Evolutionary conservation across 1,284 basidiomycete species (phyloP).

Genomic region (Amylostereum chailletii): DNA sequence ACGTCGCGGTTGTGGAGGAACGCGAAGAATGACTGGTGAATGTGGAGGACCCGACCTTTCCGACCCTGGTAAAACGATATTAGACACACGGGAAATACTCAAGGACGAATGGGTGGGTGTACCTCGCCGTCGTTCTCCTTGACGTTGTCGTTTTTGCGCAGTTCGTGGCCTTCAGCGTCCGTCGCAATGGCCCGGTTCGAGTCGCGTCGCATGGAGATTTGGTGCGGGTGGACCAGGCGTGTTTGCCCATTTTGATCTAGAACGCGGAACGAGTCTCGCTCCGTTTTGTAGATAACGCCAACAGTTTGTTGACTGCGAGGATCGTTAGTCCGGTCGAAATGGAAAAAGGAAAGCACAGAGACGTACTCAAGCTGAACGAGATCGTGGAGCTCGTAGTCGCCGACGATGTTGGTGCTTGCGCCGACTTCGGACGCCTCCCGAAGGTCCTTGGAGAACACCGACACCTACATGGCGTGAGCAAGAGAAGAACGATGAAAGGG

Average conservation of each 20-base stretch:
- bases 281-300: slow-evolving; percentile 96
- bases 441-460: slow-evolving; percentile 95
- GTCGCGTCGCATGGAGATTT: slow-evolving; percentile 88
- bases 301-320: slow-evolving; percentile 74
- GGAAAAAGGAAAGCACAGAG: slow-evolving; percentile 32
- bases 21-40: slow-evolving; percentile 90
- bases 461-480: slow-evolving; percentile 48
- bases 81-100: background rate
- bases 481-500: background rate
- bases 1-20: slow-evolving; percentile 93
- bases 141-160: slow-evolving; percentile 84
- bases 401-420: slow-evolving; percentile 80
- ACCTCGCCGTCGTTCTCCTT: slow-evolving; percentile 91
- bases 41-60: slow-evolving; percentile 92
- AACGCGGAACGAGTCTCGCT: slow-evolving; percentile 91
- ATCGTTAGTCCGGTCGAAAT: slow-evolving; percentile 7
- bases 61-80: slow-evolving; percentile 42
- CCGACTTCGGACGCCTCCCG: slow-evolving; percentile 96
- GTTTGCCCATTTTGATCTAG: slow-evolving; percentile 91
- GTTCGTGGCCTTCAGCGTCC: slow-evolving; percentile 81
- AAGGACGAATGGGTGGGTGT: slow-evolving; percentile 57
- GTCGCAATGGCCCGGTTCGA: slow-evolving; percentile 82
- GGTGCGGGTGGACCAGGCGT: slow-evolving; percentile 86
- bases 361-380: slow-evolving; percentile 93
- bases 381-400: slow-evolving; percentile 94